These are phyloP conservation scores for Hygrocybe coccinea DNA, from an alignment of 768 basidiomycete species.

Conservation along the genomic window DNA sequence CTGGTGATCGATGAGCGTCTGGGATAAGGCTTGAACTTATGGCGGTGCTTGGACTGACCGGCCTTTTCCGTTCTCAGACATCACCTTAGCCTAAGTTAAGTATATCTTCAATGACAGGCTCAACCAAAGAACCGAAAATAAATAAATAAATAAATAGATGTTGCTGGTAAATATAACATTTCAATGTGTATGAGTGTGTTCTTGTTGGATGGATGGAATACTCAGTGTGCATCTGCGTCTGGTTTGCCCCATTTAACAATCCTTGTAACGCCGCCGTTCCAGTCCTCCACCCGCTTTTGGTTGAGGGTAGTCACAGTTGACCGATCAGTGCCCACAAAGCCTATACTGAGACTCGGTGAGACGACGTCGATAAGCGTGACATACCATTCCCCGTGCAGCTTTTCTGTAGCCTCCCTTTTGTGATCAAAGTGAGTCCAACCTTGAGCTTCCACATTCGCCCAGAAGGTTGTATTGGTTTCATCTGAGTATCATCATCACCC, in stretches of 20 bases:
- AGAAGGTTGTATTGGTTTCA: slow-evolving; percentile 41
- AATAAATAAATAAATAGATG: too few species aligned
- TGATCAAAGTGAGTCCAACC: slow-evolving; percentile 47
- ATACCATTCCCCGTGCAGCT: slow-evolving; percentile 42
- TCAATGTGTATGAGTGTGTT: not conserved
- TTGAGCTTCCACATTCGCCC: slow-evolving; percentile 32
- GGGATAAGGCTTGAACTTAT: too few species aligned
- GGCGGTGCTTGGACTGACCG: too few species aligned
- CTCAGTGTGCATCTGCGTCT: not conserved
- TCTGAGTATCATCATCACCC: slow-evolving; percentile 24
- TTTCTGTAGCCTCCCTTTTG: slow-evolving; percentile 28
- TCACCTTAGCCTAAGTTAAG: too few species aligned
- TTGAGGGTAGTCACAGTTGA: slow-evolving; percentile 56
- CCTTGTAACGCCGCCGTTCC: slow-evolving; percentile 32
- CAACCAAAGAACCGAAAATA: too few species aligned
- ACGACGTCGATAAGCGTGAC: slow-evolving; percentile 50
- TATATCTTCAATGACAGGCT: too few species aligned
- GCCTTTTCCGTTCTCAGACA: too few species aligned
- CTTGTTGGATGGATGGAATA: too few species aligned
- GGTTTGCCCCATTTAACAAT: slow-evolving; percentile 2
- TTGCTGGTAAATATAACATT: not conserved
- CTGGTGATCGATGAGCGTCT: too few species aligned
- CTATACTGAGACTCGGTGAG: slow-evolving; percentile 49
- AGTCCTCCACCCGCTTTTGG: slow-evolving; percentile 49
- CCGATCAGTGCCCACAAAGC: slow-evolving; percentile 52